Base-by-base conservation (phyloP, 495 filamentous ascomycete genomes). In the Aspergillus steynii region DNA sequence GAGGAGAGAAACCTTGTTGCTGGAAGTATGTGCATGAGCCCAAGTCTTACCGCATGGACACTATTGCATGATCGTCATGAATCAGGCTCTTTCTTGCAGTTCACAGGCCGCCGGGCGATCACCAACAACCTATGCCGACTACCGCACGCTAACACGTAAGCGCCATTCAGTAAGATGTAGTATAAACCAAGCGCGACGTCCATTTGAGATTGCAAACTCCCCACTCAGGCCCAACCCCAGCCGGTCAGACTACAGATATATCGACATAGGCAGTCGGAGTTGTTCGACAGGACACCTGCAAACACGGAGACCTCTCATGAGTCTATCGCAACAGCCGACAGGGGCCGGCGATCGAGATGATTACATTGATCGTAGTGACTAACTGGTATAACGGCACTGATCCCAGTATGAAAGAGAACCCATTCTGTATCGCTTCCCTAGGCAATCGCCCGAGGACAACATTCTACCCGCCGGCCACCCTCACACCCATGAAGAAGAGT, bases 401-500 rank as follows among this genome's bases (percentile, higher is more conserved):
- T 64, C 59, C 58, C 64, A 64, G 57, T 53, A 52, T 65, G 60
- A 60, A 65, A 53, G 7, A 60, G 53, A 63, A 59, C 64, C 63
- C 68, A 67, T 67, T 64, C 64, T 65, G 50, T 65, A 65, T 50
- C 63, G 37, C 55, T 53, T 59, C 55, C 55, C 64, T 59, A 60
- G 61, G 59, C 34, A 47, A 63, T 53, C 53, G 54, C 64, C 62
- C 59, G 58, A 46, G 60, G 60, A 51, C 58, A 49, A 65, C 62
- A 66, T 64, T 65, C 61, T 62, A 63, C 68, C 64, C 64, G 58
- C 63, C 61, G 61, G 62, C 67, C 59, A 65, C 66, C 60, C 60
- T 67, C 62, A 66, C 62, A 66, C 64, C 62, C 64, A 70, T 67
- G 65, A 64, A 65, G 53, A 64, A 73, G 61, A 71, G 61, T 65